phyloP scores from a whole-genome alignment of 2,329 filamentous ascomycete genomes.

The Diaporthe ampelina region DNA sequence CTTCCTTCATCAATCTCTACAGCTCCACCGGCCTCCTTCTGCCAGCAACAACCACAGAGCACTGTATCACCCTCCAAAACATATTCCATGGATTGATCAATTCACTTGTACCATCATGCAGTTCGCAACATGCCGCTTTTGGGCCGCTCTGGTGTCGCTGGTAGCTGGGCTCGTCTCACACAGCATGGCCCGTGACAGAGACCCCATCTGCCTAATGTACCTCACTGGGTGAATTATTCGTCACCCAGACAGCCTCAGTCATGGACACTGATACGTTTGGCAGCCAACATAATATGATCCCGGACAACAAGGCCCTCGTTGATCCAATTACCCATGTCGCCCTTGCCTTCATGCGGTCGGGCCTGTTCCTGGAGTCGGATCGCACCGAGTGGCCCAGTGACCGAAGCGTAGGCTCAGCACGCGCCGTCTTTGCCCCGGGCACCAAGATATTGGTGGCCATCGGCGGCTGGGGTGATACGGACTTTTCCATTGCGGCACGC shows the following conservation, averaged over 20 bases:
- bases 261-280: neutral
- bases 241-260: neutral
- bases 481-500: slow-evolving; percentile 71
- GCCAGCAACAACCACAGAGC: neutral
- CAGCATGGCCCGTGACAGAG: neutral
- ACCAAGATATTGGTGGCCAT: slow-evolving; percentile 79
- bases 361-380: slow-evolving; percentile 62
- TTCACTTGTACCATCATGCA: neutral
- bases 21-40: neutral
- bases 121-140: neutral
- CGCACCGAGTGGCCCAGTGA: slow-evolving; percentile 65
- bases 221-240: slow-evolving; percentile 59
- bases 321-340: slow-evolving; percentile 68
- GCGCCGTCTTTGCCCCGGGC: slow-evolving; percentile 60
- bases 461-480: slow-evolving; percentile 80
- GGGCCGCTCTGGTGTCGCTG: slow-evolving; percentile 21
- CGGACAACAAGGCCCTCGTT: slow-evolving; percentile 52
- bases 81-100: neutral
- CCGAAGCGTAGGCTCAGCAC: slow-evolving; percentile 62
- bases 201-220: slow-evolving; percentile 59
- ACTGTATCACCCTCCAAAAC: neutral
- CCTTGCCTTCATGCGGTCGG: slow-evolving; percentile 70
- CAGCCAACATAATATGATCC: slow-evolving; percentile 64
- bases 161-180: neutral
- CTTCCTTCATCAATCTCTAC: neutral